Percentiles rank a stretch among this genome's conserved stretches.
These are phyloP conservation scores for Macrolepiota albuminosa DNA, from an alignment of 768 basidiomycete genomes.

Conservation along the genomic window DNA sequence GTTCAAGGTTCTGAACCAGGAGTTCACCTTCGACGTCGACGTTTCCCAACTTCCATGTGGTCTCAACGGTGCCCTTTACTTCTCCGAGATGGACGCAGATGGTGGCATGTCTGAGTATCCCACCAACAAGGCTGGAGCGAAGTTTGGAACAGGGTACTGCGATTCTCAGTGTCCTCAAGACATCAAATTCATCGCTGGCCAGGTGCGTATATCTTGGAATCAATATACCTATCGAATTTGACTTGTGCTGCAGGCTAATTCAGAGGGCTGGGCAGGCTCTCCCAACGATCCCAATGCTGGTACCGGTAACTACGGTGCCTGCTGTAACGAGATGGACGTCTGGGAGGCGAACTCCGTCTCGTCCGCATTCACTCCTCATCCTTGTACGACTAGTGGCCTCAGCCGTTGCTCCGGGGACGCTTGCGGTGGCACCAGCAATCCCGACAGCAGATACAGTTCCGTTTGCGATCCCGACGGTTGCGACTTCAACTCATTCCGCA, in stretches of 20 bases:
- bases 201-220: conserved; percentile 26
- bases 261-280: conserved; percentile 10
- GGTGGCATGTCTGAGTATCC: conserved; percentile 45
- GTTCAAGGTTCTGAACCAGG: conserved; percentile 12
- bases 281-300: conserved; percentile 41
- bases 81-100: conserved; percentile 51
- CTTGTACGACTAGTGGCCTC: conserved; percentile 36
- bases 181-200: conserved; percentile 59
- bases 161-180: conserved; percentile 61
- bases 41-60: conserved; percentile 54
- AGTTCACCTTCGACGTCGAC: conserved; percentile 23
- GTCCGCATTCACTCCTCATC: conserved; percentile 53
- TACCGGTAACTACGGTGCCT: conserved; percentile 40
- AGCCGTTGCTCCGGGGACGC: conserved; percentile 36
- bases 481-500: conserved; percentile 60
- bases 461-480: conserved; percentile 26
- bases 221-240: neutral
- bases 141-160: conserved; percentile 62
- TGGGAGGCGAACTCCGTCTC: conserved; percentile 55
- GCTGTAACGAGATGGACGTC: conserved; percentile 57
- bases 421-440: conserved; percentile 25
- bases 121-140: conserved; percentile 50
- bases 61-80: conserved; percentile 36
- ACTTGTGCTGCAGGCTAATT: neutral
- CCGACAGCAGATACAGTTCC: conserved; percentile 30